Evolutionary conservation across 495 filamentous ascomycete genomes (phyloP), one percentile per base, ranked within the genome.

Genomic region (Zalerion maritima): DNA sequence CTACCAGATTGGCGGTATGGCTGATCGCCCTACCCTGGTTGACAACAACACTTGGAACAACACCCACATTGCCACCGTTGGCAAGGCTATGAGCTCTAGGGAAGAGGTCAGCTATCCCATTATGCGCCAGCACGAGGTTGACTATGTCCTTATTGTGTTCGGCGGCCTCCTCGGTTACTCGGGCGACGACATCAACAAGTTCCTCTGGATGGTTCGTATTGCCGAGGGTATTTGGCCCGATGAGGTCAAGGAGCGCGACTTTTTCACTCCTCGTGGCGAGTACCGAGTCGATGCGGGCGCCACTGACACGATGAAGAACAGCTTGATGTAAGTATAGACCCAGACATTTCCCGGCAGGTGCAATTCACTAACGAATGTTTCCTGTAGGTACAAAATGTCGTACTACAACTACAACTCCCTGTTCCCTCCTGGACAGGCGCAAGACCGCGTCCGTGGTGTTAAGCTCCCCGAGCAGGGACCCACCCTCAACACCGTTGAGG

Each of bases 41-140:
- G 91, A 99, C 60, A 99, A 99, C 62, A 99, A 99, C 57, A 99
- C 91, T 10, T 99, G 91, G 91, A 99, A 99, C 60, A 99, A 99
- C 60, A 99, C 91, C 8, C 91, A 99, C 52, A 99, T 99, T 54
- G 91, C 91, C 21, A 99, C 91, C 9, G 91, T 99, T 28, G 91
- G 91, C 41, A 99, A 99, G 60, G 91, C 91, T 9, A 99, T 99
- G 91, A 86, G 79, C 62, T 92, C 83, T 4, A 64, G 82, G 27
- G 91, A 99, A 56, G 91, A 96, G 52, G 85, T 96, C 57, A 89
- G 83, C 62, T 99, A 96, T 54, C 87, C 89, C 0, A 99, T 99
- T 44, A 79, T 99, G 61, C 73, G 85, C 31, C 81, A 96, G 52
- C 91, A 99, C 48, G 91, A 99, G 53, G 91, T 99, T 7, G 87